Evolutionary conservation across 2,329 filamentous ascomycete species (phyloP).

Genomic region (Thielaviopsis musarum): DNA sequence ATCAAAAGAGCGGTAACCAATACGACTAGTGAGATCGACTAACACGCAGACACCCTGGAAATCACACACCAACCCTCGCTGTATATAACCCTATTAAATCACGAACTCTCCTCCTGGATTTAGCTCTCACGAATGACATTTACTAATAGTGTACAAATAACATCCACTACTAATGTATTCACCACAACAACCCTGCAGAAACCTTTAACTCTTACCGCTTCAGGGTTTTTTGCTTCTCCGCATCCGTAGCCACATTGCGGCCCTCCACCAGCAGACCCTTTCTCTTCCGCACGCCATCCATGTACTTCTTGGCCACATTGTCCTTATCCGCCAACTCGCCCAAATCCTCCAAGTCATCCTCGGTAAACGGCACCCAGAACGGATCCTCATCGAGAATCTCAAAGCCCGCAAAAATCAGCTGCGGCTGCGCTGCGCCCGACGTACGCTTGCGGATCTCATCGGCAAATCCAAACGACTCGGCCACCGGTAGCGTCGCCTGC

Average conservation of each 20-base stretch:
- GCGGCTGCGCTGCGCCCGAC: slow-evolving; percentile 75
- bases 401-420: slow-evolving; percentile 85
- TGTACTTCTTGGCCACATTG: slow-evolving; percentile 91
- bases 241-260: slow-evolving; percentile 60
- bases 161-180: too few species aligned
- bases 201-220: slow-evolving; percentile 30
- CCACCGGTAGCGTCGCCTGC: slow-evolving; percentile 70
- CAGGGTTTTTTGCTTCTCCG: slow-evolving; percentile 73
- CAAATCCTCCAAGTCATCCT: slow-evolving; percentile 90
- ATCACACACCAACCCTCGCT: too few species aligned
- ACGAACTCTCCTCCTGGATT: not conserved
- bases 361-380: slow-evolving; percentile 93
- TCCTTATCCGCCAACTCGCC: slow-evolving; percentile 86
- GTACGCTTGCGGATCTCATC: slow-evolving; percentile 95
- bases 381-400: slow-evolving; percentile 90
- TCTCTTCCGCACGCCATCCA: slow-evolving; percentile 70
- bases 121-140: not conserved
- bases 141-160: too few species aligned
- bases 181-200: not conserved
- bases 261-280: slow-evolving; percentile 81
- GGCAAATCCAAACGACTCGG: slow-evolving; percentile 87
- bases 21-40: too few species aligned
- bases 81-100: not conserved
- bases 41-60: too few species aligned
- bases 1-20: too few species aligned